Percentiles rank a stretch among this genome's conserved stretches.
These are phyloP conservation scores for Physcomitrellopsis africana DNA, from an alignment of 225 moss, liverwort and hornwort genomes.

Conservation along the genomic window DNA sequence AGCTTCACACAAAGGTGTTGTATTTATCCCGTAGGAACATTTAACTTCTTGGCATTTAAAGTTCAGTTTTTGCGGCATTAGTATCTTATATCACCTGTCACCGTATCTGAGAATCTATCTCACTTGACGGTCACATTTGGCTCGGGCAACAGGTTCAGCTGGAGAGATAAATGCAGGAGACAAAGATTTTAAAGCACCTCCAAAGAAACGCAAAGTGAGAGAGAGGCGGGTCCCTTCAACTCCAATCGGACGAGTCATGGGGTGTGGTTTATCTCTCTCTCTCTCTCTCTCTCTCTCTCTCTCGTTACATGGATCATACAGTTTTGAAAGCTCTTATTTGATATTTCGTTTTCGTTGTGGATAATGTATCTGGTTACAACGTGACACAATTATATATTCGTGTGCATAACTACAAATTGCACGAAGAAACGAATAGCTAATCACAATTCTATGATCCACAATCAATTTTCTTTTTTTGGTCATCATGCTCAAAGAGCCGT, in stretches of 20 bases:
- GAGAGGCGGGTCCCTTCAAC: constrained; percentile 92
- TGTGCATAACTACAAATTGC: constrained; percentile 18
- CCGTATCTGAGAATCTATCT: constrained; percentile 10
- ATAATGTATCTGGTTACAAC: constrained; percentile 1
- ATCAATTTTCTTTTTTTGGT: constrained; percentile 11
- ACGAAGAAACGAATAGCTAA: constrained; percentile 11
- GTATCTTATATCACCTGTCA: not conserved
- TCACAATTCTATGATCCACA: constrained; percentile 11
- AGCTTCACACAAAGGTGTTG: constrained; percentile 40
- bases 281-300: constrained; percentile 8
- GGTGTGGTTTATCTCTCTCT: constrained; percentile 49
- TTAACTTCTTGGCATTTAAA: not conserved
- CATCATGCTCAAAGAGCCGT: constrained; percentile 35
- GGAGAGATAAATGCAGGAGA: constrained; percentile 17
- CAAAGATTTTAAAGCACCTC: constrained; percentile 41
- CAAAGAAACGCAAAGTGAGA: constrained; percentile 78
- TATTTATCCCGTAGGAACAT: constrained; percentile 21
- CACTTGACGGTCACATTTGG: not conserved
- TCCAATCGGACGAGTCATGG: constrained; percentile 81
- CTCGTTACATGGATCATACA: not conserved
- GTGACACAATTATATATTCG: not conserved
- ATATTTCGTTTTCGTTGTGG: not conserved
- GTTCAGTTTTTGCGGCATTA: not conserved
- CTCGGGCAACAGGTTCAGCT: constrained; percentile 21
- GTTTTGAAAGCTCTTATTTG: not conserved